Evolutionary conservation across 805 yeast species (phyloP), one percentile per base, ranked within the genome.

Genomic region (Ogataea methanolica): DNA sequence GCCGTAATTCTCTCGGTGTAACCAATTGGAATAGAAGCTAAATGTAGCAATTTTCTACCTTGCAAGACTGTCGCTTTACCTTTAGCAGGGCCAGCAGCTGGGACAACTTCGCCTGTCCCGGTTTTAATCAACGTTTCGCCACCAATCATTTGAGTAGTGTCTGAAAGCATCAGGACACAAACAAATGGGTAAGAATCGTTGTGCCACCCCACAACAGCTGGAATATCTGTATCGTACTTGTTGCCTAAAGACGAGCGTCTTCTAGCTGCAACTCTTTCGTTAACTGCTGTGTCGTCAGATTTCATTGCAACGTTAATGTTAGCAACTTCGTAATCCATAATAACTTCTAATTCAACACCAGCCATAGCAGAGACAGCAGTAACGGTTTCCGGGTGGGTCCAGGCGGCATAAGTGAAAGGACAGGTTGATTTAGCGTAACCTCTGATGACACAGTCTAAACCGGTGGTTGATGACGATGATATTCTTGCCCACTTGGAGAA

Each of bases 131-230:
- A 69, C 2, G 84, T 79, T 58, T 79, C 85, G 42, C 85, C 85
- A 29, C 85, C 85, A 59, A 75, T 66, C 84, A 80, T 79, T 40
- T 69, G 63, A 2, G 73, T 53, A 8, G 85, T 80, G 57, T 80
- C 84, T 31, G 80, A 74, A 40, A 80, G 58, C 86, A 80, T 80
- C 50, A 80, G 68, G 15, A 80, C 85, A 62, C 84, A 80, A 17
- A 80, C 85, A 58, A 78, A 79, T 15, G 84, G 85, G 47, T 78
- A 79, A n/a, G 81, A 73, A 58, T 80, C 86, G 45, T 68, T 61
- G 66, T 80, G 85, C 86, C 86, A 80, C 31, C 79, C 78, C 34
- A 79, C 82, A 39, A 79, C 71, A 21, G 80, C 83, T 12, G 80
- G 79, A 43, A 77, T 69, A 37, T 73, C 72, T 6, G 59, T 63